phyloP scores from a whole-genome alignment of 2,329 filamentous ascomycete genomes.

The Ascochyta lentis region DNA sequence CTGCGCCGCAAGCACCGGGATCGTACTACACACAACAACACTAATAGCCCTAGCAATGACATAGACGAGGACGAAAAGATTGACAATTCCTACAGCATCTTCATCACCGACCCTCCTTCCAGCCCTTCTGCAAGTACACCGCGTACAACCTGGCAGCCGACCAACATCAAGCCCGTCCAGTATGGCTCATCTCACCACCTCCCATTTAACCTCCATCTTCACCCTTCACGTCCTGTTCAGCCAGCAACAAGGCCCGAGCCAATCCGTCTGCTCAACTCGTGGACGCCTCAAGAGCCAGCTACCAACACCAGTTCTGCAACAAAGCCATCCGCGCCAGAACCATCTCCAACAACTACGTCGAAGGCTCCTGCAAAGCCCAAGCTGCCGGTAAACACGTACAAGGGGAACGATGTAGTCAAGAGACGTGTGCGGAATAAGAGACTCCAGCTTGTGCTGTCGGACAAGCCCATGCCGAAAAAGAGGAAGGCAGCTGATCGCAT shows the following conservation, averaged over 20 bases:
- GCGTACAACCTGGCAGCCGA: not conserved
- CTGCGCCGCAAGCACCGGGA: not conserved
- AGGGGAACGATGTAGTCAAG: slow-evolving; percentile 26
- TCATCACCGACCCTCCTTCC: not conserved
- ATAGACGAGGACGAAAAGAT: not conserved
- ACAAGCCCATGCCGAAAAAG: slow-evolving; percentile 16
- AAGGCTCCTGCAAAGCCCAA: not conserved
- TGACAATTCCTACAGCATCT: not conserved
- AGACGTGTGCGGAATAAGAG: slow-evolving; percentile 25
- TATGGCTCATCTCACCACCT: not conserved
- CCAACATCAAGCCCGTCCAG: not conserved
- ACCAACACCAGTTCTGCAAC: not conserved
- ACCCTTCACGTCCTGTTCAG: slow-evolving; percentile 1
- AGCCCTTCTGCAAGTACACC: not conserved
- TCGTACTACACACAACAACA: not conserved
- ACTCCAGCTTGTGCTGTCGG: slow-evolving; percentile 25
- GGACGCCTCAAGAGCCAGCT: not conserved
- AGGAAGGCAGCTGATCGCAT: slow-evolving; percentile 19
- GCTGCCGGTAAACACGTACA: slow-evolving; percentile 19
- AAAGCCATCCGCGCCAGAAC: not conserved
- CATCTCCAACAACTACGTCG: not conserved
- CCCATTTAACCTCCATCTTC: not conserved
- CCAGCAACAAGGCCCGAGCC: slow-evolving; percentile 6
- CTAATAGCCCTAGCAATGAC: not conserved
- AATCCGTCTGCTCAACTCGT: slow-evolving; percentile 1